phyloP scores from a whole-genome alignment of 2,329 filamentous ascomycete species.

The Colletotrichum sidae region DNA sequence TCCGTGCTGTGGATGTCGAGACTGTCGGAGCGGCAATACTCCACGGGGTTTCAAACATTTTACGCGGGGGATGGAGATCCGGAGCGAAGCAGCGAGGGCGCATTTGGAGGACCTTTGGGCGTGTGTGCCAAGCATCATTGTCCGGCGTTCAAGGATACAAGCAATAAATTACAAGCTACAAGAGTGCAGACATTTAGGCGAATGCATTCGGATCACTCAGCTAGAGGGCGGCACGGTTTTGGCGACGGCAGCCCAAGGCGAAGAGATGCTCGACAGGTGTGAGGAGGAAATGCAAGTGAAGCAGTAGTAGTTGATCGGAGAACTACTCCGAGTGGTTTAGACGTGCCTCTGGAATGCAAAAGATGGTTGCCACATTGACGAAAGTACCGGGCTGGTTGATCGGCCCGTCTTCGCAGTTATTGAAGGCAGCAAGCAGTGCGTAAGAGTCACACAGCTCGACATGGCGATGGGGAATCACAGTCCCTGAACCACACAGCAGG shows the following conservation, averaged over 20 bases:
- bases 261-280: not conserved
- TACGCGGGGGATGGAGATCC: not conserved
- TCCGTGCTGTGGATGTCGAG: no score
- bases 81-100: conserved; percentile 14
- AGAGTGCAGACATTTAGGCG: conserved; percentile 10
- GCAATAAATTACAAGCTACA: conserved; percentile 19
- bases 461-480: no score
- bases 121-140: conserved; percentile 33
- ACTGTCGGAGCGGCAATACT: no score
- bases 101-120: conserved; percentile 27
- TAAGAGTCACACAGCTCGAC: conserved; percentile 14
- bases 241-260: no score
- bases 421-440: not conserved
- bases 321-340: not conserved
- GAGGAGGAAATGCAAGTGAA: not conserved
- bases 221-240: not conserved
- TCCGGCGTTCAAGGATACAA: conserved; percentile 34
- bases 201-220: conserved; percentile 3
- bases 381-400: no score
- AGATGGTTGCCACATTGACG: no score
- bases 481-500: not conserved
- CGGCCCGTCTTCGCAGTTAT: no score
- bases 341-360: conserved; percentile 12
- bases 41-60: no score
- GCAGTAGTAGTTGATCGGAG: not conserved